Evolutionary conservation across 2,329 filamentous ascomycete genomes (phyloP).

Genomic region (Paraphaeosphaeria sporulosa): DNA sequence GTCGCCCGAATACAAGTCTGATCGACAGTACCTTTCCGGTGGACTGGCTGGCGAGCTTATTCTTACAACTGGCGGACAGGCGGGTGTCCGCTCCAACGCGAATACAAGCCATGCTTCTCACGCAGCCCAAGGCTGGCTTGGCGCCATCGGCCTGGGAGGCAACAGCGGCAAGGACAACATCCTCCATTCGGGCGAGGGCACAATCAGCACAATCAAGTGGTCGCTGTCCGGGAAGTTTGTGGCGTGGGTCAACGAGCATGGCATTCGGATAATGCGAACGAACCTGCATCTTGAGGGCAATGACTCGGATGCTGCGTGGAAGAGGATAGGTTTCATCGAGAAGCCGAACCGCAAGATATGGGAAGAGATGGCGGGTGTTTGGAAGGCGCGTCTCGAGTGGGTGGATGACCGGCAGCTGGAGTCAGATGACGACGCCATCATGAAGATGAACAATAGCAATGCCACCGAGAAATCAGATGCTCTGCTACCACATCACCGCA

Average conservation of each 20-base stretch:
- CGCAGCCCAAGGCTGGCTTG: conserved; percentile 88
- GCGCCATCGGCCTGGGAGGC: conserved; percentile 80
- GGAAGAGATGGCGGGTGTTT: conserved; percentile 96
- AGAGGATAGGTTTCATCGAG: conserved; percentile 90
- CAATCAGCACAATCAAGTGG: conserved; percentile 93
- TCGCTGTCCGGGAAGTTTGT: conserved; percentile 91
- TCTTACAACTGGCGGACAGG: conserved; percentile 80
- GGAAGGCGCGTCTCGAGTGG: conserved; percentile 94
- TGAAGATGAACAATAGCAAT: conserved; percentile 45
- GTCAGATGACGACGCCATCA: conserved; percentile 66
- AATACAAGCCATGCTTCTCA: conserved; percentile 88
- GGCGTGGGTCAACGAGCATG: conserved; percentile 94
- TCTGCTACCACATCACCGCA: conserved; percentile 54
- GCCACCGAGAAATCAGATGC: conserved; percentile 43
- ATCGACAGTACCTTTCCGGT: conserved; percentile 88
- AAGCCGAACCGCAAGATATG: conserved; percentile 85
- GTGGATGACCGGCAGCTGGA: conserved; percentile 85
- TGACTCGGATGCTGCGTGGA: conserved; percentile 88
- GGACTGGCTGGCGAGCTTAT: conserved; percentile 88
- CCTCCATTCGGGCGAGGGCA: conserved; percentile 89
- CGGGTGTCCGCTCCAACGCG: conserved; percentile 81
- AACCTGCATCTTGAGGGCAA: conserved; percentile 79
- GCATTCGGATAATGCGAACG: conserved; percentile 96
- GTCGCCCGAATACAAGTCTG: conserved; percentile 93
- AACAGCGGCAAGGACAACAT: conserved; percentile 85